Evolutionary conservation across 2,329 filamentous ascomycete genomes (phyloP).

Genomic region (Fusarium oligoseptatum): DNA sequence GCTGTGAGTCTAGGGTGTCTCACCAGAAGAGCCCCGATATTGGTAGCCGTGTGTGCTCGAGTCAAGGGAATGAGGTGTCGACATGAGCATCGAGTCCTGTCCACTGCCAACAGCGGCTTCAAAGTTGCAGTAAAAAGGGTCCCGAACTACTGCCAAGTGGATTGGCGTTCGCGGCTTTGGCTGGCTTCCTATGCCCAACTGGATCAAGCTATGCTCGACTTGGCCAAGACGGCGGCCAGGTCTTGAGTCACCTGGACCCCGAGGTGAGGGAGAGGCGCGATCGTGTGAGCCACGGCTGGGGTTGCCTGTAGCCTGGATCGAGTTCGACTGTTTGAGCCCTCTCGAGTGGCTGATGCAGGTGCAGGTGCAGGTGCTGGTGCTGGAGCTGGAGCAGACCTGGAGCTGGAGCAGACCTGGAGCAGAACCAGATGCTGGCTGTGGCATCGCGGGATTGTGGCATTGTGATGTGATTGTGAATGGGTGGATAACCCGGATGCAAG

Average conservation of each 20-base stretch:
- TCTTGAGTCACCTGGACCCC: conserved; percentile 35
- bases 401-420: background rate
- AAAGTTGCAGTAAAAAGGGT: conserved; percentile 17
- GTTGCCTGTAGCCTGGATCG: conserved; percentile 6
- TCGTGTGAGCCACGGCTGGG: conserved; percentile 35
- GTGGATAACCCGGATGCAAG: conserved; percentile 19
- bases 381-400: background rate
- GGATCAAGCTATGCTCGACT: conserved; percentile 19
- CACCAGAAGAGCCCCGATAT: conserved; percentile 13
- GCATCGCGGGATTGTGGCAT: conserved; percentile 25
- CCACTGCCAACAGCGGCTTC: conserved; percentile 13
- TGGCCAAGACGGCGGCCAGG: conserved; percentile 34
- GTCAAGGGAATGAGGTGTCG: conserved; percentile 39
- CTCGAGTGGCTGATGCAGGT: conserved; percentile 25
- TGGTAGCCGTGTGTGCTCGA: conserved; percentile 24
- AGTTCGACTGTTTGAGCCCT: conserved; percentile 9
- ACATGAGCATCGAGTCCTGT: conserved; percentile 16
- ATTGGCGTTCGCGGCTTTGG: conserved; percentile 33
- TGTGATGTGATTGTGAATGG: conserved; percentile 20
- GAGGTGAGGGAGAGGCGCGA: conserved; percentile 24
- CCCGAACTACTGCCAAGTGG: conserved; percentile 15
- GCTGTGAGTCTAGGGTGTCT: conserved; percentile 36
- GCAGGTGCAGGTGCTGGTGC: background rate
- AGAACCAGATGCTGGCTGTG: conserved; percentile 8
- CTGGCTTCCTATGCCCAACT: conserved; percentile 30